Evolutionary conservation across 1,139 yeast genomes (phyloP).

Genomic region (Nadsonia starkeyi-henricii): DNA sequence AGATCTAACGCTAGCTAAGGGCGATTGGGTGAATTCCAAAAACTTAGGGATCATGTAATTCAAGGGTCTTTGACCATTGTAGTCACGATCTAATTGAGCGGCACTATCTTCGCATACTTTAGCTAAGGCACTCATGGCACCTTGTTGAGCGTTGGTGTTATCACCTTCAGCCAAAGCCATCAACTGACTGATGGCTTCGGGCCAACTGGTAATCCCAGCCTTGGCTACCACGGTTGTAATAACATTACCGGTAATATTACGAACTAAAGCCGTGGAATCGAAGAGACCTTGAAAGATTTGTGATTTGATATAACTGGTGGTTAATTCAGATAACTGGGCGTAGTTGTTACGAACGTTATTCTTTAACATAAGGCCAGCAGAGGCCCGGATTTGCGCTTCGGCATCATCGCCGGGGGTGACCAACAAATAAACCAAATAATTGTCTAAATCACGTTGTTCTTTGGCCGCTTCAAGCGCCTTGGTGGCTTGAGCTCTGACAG

Average conservation of each 20-base stretch:
- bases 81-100: slow-evolving; percentile 41
- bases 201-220: slow-evolving; percentile 66
- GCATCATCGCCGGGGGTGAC: slow-evolving; percentile 36
- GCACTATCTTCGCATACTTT: slow-evolving; percentile 83
- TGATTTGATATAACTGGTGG: slow-evolving; percentile 36
- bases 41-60: slow-evolving; percentile 54
- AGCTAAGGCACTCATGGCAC: slow-evolving; percentile 68
- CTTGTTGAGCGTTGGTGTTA: slow-evolving; percentile 38
- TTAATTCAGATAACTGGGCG: slow-evolving; percentile 26
- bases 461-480: slow-evolving; percentile 55
- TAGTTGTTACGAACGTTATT: slow-evolving; percentile 40
- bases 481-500: slow-evolving; percentile 41
- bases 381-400: slow-evolving; percentile 55
- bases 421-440: slow-evolving; percentile 60
- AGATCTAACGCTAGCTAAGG: slow-evolving; percentile 42
- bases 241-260: slow-evolving; percentile 84
- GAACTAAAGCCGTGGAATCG: slow-evolving; percentile 44
- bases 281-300: slow-evolving; percentile 56
- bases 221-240: slow-evolving; percentile 66
- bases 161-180: slow-evolving; percentile 40
- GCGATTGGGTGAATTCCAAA: slow-evolving; percentile 31
- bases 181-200: slow-evolving; percentile 54
- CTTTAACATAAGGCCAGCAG: slow-evolving; percentile 78
- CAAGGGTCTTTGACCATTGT: slow-evolving; percentile 54
- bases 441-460: slow-evolving; percentile 59